Percentiles rank a stretch among this genome's conserved stretches.
Evolutionary conservation across 2,329 filamentous ascomycete genomes (phyloP).

Genomic region (Cercospora sp.): DNA sequence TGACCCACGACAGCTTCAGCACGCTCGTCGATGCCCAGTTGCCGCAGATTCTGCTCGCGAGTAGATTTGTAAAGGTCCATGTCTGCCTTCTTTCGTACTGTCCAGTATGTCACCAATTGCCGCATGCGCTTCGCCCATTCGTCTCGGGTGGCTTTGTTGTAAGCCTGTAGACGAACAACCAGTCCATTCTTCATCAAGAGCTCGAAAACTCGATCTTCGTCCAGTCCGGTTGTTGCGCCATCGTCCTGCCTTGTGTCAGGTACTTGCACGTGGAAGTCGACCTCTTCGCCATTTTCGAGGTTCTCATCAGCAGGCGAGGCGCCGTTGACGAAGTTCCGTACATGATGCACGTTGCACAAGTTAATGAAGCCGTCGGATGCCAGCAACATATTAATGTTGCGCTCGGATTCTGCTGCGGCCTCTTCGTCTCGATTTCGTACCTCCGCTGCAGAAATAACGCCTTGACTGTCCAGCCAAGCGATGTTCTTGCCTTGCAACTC

Average conservation of each 20-base stretch:
- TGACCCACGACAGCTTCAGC: constrained; percentile 65
- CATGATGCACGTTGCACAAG: constrained; percentile 57
- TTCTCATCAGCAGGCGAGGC: constrained; percentile 55
- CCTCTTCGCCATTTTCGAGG: constrained; percentile 55
- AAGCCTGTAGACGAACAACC: constrained; percentile 58
- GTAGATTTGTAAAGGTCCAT: constrained; percentile 58
- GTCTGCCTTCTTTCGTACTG: constrained; percentile 56
- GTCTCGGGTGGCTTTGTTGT: constrained; percentile 57
- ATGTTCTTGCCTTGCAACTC: constrained; percentile 55
- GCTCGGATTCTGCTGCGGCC: constrained; percentile 59
- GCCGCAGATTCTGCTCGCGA: constrained; percentile 58
- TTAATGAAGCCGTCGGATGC: constrained; percentile 66
- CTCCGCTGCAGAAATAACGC: constrained; percentile 38
- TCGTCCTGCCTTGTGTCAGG: constrained; percentile 46
- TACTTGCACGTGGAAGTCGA: constrained; percentile 53
- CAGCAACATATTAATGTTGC: constrained; percentile 59
- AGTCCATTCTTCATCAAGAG: constrained; percentile 62
- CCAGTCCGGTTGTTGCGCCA: constrained; percentile 54
- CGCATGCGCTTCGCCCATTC: constrained; percentile 63
- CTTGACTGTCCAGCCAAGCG: constrained; percentile 55
- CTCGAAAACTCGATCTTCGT: constrained; percentile 62
- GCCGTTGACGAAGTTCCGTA: constrained; percentile 57
- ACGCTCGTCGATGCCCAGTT: constrained; percentile 65
- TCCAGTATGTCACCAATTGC: constrained; percentile 63
- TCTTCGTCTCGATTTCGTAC: constrained; percentile 57